These are phyloP conservation scores for Umbilicus rupestris DNA, from an alignment of 164 flowering plant genomes.

Conservation along the genomic window DNA sequence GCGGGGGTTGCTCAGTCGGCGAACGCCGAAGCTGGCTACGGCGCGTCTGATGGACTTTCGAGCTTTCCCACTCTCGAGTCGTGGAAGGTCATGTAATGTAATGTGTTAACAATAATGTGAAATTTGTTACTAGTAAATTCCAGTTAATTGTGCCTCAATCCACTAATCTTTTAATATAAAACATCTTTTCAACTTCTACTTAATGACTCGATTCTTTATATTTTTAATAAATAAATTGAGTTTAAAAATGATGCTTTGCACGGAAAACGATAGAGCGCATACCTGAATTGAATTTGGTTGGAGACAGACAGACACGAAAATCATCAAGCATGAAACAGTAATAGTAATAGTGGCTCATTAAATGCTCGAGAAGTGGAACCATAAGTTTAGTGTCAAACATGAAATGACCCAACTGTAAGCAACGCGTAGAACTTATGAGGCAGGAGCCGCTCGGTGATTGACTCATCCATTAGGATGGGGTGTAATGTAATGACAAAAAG, in stretches of 20 bases:
- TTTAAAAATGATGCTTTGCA: no score
- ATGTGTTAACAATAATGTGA: not conserved
- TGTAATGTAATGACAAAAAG: no score
- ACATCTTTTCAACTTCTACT: no score
- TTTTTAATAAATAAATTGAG: no score
- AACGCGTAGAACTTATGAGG: not conserved
- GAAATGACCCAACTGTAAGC: no score
- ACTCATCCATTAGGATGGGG: no score
- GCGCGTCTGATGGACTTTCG: slow-evolving; percentile 28
- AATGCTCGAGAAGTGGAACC: not conserved
- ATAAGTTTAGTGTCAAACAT: not conserved
- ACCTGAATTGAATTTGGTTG: not conserved
- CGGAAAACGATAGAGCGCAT: not conserved
- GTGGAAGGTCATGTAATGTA: slow-evolving; percentile 48
- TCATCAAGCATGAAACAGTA: no score
- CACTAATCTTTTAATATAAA: no score
- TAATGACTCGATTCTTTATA: no score
- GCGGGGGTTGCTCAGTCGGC: not conserved
- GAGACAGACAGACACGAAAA: not conserved
- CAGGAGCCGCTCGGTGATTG: no score
- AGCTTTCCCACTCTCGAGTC: slow-evolving; percentile 85
- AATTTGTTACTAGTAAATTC: not conserved
- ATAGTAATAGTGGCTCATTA: not conserved
- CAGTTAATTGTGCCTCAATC: not conserved
- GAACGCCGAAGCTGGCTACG: not conserved